These are phyloP conservation scores for Cercis canadensis DNA, from an alignment of 306 rosid species.

Conservation along the genomic window DNA sequence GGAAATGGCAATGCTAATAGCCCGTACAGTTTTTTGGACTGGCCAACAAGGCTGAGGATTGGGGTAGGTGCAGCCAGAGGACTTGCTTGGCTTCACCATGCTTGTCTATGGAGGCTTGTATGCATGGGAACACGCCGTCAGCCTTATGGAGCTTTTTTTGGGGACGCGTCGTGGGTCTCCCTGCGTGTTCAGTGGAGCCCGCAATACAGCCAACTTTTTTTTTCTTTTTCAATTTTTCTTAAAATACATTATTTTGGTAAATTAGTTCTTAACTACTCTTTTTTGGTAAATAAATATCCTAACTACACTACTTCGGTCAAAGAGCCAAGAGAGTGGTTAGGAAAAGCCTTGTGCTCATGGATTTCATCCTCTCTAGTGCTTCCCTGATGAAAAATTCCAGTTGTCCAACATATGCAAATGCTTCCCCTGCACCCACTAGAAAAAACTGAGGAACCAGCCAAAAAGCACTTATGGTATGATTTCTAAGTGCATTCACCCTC, in stretches of 20 bases:
- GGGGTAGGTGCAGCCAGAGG: slow-evolving; percentile 67
- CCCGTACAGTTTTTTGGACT: slow-evolving; percentile 57
- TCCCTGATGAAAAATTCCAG: slow-evolving; percentile 95
- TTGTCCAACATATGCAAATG: slow-evolving; percentile 92
- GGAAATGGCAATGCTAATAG: slow-evolving; percentile 51
- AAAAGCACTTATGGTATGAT: slow-evolving; percentile 66
- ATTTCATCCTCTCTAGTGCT: slow-evolving; percentile 96
- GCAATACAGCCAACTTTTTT: no score
- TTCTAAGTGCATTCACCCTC: no score
- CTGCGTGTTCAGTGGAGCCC: no score
- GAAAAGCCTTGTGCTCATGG: slow-evolving; percentile 94
- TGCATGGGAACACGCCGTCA: no score
- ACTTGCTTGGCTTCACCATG: slow-evolving; percentile 71
- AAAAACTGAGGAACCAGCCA: slow-evolving; percentile 93
- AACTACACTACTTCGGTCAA: no score
- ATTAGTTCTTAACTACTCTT: no score
- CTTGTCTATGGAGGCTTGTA: no score
- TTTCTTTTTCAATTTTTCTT: no score
- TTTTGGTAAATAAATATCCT: no score
- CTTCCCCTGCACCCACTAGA: slow-evolving; percentile 92
- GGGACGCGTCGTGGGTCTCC: no score
- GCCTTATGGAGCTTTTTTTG: no score
- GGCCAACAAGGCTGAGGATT: slow-evolving; percentile 61
- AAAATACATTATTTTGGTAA: no score
- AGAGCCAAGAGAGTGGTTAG: slow-evolving; percentile 74